A percentile compares a stretch with the other conserved stretches of the same genome.
phyloP scores from a whole-genome alignment of 768 basidiomycete genomes.

The Vararia minispora region DNA sequence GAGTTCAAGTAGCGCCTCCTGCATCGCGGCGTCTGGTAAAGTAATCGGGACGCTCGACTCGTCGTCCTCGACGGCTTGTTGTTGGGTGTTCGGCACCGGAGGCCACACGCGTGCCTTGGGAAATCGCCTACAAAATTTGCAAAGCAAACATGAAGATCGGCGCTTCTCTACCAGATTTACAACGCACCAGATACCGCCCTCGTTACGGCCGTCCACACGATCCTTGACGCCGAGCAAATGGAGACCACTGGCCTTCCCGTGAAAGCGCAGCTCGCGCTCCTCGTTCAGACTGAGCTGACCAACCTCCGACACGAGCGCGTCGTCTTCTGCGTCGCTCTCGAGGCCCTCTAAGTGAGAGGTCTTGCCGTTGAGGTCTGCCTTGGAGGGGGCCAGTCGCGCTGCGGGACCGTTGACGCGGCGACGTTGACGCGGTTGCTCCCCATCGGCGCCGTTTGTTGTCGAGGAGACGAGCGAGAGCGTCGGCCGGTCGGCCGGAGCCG shows the following conservation, averaged over 20 bases:
- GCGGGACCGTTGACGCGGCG: too few species aligned
- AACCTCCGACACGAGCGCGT: slow-evolving; percentile 53
- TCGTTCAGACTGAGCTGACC: slow-evolving; percentile 86
- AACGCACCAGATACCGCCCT: slow-evolving; percentile 65
- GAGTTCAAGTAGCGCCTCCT: slow-evolving; percentile 59
- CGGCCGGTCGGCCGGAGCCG: too few species aligned
- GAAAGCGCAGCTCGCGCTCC: slow-evolving; percentile 76
- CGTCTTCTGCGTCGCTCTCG: slow-evolving; percentile 23
- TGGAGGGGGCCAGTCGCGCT: too few species aligned
- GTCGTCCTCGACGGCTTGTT: slow-evolving; percentile 23
- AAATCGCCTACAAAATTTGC: slow-evolving; percentile 48
- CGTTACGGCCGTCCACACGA: slow-evolving; percentile 52
- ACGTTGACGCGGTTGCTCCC: too few species aligned
- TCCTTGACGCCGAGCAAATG: slow-evolving; percentile 58
- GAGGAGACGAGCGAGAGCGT: too few species aligned
- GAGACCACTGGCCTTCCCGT: slow-evolving; percentile 76
- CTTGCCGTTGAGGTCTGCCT: too few species aligned
- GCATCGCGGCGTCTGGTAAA: slow-evolving; percentile 49
- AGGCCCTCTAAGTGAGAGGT: slow-evolving; percentile 13
- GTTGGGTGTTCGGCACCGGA: slow-evolving; percentile 25
- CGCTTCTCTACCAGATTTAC: slow-evolving; percentile 3
- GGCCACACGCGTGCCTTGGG: slow-evolving; percentile 90
- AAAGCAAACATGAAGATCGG: slow-evolving; percentile 10
- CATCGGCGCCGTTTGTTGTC: too few species aligned
- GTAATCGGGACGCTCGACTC: slow-evolving; percentile 25